These are phyloP conservation scores for Rheum nobile DNA, from an alignment of 148 eudicot genomes.

Conservation along the genomic window DNA sequence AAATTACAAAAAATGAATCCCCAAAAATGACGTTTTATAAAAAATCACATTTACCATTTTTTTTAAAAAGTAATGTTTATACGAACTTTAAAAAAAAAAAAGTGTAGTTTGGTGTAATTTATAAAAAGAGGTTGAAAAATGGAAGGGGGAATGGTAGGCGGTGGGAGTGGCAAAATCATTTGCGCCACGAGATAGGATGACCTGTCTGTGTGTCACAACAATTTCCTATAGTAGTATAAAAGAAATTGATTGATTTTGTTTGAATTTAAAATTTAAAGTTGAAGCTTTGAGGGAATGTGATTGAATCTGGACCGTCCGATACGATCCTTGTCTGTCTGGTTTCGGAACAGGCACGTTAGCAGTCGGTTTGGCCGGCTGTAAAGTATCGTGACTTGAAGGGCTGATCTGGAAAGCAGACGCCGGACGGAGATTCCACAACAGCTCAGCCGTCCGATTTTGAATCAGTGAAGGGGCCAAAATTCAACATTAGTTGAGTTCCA, in stretches of 20 bases:
- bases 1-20: too few relatives aligned
- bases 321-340: not conserved
- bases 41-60: too few relatives aligned
- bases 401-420: not conserved
- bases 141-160: not conserved
- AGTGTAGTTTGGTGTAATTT: not conserved
- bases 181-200: not conserved
- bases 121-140: not conserved
- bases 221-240: not conserved
- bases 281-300: not conserved
- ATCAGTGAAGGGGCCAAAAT: not conserved
- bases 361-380: constrained; percentile 1
- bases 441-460: not conserved
- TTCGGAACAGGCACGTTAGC: not conserved
- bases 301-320: constrained; percentile 8
- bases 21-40: too few relatives aligned
- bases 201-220: not conserved
- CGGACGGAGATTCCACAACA: not conserved
- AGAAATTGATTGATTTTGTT: not conserved
- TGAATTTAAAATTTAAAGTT: not conserved
- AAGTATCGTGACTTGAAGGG: not conserved
- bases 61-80: too few relatives aligned
- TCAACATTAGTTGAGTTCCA: too few relatives aligned
- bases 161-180: not conserved
- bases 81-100: too few relatives aligned